phyloP scores from a whole-genome alignment of 768 basidiomycete genomes.

The Termitomyces sp. region DNA sequence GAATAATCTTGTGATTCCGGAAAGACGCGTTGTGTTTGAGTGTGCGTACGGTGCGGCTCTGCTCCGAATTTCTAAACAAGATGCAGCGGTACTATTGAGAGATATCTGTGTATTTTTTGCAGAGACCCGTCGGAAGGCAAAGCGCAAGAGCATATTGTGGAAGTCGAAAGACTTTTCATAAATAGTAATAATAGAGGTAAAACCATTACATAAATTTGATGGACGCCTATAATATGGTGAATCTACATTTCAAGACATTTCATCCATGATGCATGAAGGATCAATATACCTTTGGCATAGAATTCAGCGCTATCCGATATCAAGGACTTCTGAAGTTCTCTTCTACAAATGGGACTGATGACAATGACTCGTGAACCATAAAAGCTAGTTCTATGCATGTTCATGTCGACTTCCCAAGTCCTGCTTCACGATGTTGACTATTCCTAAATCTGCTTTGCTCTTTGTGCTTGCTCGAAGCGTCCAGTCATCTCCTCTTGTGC shows the following conservation, averaged over 20 bases:
- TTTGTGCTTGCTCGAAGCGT: background rate
- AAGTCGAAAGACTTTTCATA: no score
- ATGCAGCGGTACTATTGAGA: background rate
- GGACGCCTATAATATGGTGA: background rate
- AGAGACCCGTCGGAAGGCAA: conserved; percentile 1
- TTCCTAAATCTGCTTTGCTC: background rate
- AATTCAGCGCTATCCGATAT: background rate
- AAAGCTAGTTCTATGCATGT: background rate
- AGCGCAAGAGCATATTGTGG: background rate
- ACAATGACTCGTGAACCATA: background rate
- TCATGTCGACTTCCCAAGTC: background rate
- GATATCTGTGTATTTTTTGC: background rate
- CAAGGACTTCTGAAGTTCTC: background rate
- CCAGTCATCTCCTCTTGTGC: background rate
- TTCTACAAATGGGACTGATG: background rate
- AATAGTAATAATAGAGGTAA: background rate
- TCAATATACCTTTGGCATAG: background rate
- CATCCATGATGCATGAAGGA: background rate
- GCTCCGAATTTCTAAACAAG: background rate
- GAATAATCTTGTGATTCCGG: background rate
- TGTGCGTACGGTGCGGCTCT: background rate
- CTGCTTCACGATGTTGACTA: conserved; percentile 5
- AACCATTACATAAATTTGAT: background rate
- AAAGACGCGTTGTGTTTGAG: background rate
- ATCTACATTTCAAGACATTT: no score